These are phyloP conservation scores for Solioccasus polychromus DNA, from an alignment of 768 basidiomycete species.

Conservation along the genomic window DNA sequence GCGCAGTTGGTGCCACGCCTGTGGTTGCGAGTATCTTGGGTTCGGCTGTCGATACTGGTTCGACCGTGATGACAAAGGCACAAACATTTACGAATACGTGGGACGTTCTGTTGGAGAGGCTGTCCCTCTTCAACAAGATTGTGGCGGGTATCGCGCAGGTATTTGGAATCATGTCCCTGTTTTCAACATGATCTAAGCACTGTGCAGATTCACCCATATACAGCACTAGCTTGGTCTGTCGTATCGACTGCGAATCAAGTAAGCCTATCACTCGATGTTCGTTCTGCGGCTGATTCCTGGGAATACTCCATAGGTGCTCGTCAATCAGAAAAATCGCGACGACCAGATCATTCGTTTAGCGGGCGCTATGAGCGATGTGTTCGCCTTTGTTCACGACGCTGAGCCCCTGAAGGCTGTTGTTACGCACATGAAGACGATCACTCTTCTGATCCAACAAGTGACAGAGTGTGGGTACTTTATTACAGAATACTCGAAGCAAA, in stretches of 20 bases:
- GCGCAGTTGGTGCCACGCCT: background rate
- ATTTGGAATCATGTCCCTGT: background rate
- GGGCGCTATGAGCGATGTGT: background rate
- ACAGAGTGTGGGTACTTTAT: conserved; percentile 10
- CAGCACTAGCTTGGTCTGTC: too few species aligned
- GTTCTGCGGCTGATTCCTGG: too few species aligned
- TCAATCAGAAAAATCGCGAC: too few species aligned
- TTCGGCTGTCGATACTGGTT: background rate
- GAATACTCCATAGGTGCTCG: too few species aligned
- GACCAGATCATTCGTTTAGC: background rate
- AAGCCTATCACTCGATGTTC: background rate
- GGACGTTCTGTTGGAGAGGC: conserved; percentile 10
- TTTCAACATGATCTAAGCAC: too few species aligned
- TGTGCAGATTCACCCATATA: too few species aligned
- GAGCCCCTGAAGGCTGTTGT: background rate
- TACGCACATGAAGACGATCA: background rate
- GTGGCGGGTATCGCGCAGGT: conserved; percentile 15
- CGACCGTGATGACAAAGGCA: background rate
- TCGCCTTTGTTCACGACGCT: conserved; percentile 1
- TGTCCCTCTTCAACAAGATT: conserved; percentile 10
- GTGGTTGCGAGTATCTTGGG: background rate
- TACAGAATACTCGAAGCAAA: background rate
- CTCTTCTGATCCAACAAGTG: conserved; percentile 5
- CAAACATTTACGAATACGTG: conserved; percentile 19
- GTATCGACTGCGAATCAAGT: too few species aligned